A percentile compares a stretch with the other conserved stretches of the same genome.
phyloP scores from a whole-genome alignment of 1,139 yeast species.

The Scheffersomyces quercinus region DNA sequence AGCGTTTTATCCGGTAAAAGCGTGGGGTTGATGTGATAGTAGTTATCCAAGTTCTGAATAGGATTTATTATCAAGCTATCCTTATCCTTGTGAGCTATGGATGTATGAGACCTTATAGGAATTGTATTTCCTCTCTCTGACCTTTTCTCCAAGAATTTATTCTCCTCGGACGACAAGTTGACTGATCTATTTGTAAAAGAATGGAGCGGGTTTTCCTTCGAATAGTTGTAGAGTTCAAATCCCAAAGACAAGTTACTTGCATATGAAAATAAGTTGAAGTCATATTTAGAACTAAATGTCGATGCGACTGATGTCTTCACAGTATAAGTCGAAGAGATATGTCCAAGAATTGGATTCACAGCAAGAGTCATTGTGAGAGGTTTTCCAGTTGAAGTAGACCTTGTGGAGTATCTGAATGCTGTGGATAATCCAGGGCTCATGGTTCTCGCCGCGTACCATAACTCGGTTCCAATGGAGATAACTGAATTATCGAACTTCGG shows the following conservation, averaged over 20 bases:
- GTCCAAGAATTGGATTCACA: constrained; percentile 89
- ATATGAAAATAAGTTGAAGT: constrained; percentile 88
- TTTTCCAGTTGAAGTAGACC: constrained; percentile 82
- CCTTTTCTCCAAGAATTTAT: background rate
- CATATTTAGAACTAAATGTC: constrained; percentile 82
- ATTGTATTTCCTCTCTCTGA: background rate
- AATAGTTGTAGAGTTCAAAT: constrained; percentile 70
- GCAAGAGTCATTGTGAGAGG: constrained; percentile 89
- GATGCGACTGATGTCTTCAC: constrained; percentile 77
- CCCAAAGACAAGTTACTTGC: constrained; percentile 87
- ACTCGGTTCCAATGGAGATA: constrained; percentile 77
- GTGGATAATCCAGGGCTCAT: constrained; percentile 87
- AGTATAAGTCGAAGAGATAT: constrained; percentile 83
- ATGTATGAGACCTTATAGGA: background rate
- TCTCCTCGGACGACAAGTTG: background rate
- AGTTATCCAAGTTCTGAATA: constrained; percentile 23
- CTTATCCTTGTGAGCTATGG: constrained; percentile 1
- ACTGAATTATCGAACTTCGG: constrained; percentile 50
- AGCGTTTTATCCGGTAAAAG: constrained; percentile 15
- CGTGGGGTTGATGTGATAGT: constrained; percentile 26
- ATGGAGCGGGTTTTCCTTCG: constrained; percentile 14
- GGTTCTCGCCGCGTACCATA: constrained; percentile 84
- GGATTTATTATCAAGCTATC: constrained; percentile 17
- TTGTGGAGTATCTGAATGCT: constrained; percentile 81
- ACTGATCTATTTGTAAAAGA: constrained; percentile 1